A percentile compares a stretch with the other conserved stretches of the same genome.
These are phyloP conservation scores for Plasmodium gallinaceum DNA, from an alignment of 169 alveolate species.

Conservation along the genomic window DNA sequence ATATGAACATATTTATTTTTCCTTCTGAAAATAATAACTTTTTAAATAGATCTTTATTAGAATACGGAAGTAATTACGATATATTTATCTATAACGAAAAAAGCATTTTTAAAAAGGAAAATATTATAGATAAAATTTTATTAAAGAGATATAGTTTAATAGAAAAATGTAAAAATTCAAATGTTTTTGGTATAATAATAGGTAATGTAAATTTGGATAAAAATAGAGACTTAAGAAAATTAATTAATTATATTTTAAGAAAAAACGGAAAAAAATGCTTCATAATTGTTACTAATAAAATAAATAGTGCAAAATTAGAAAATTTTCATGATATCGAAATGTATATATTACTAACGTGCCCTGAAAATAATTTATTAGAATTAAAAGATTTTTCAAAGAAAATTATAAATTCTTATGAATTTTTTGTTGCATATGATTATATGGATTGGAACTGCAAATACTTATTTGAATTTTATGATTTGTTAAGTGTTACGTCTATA, in stretches of 20 bases:
- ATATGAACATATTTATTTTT: conserved; percentile 28
- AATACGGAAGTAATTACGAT: conserved; percentile 9
- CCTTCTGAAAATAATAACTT: conserved; percentile 11
- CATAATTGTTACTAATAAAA: conserved; percentile 78
- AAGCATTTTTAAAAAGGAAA: neutral
- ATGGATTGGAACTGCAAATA: conserved; percentile 80
- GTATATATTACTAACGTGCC: conserved; percentile 80
- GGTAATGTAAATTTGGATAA: conserved; percentile 70
- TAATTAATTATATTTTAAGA: conserved; percentile 67
- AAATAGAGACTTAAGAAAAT: conserved; percentile 49
- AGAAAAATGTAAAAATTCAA: conserved; percentile 77
- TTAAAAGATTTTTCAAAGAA: conserved; percentile 64
- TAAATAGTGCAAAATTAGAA: conserved; percentile 82
- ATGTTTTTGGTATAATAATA: conserved; percentile 79
- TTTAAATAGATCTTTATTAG: conserved; percentile 25
- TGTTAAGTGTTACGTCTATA: conserved; percentile 35
- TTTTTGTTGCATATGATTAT: conserved; percentile 80
- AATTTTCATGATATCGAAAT: conserved; percentile 83
- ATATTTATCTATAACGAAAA: conserved; percentile 15
- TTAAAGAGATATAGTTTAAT: conserved; percentile 77
- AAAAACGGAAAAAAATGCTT: conserved; percentile 68
- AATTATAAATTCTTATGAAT: conserved; percentile 81
- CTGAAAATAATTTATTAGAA: conserved; percentile 77
- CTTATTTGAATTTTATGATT: conserved; percentile 69
- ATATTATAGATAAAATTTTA: conserved; percentile 37